phyloP scores from a whole-genome alignment of 78 protist genomes.

The Diacronema lutheri region DNA sequence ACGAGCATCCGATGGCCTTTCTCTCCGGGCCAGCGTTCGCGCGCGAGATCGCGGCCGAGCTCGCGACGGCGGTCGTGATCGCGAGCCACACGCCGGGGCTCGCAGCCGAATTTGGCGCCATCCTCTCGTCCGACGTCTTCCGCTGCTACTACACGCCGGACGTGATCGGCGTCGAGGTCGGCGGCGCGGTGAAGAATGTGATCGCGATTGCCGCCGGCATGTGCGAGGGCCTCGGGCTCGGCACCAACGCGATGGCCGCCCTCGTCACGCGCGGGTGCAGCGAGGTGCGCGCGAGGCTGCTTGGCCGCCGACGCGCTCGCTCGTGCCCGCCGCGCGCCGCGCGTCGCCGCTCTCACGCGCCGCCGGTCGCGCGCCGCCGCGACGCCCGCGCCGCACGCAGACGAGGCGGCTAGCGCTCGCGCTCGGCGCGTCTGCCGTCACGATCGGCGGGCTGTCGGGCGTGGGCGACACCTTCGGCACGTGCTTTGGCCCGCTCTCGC shows the following conservation, averaged over 20 bases:
- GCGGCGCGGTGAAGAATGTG: conserved; percentile 68
- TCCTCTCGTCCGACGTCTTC: conserved; percentile 16
- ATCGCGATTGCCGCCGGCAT: conserved; percentile 67
- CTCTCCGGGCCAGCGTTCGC: conserved; percentile 64
- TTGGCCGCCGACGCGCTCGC: neutral
- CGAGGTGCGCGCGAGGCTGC: conserved; percentile 38
- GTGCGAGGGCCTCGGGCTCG: conserved; percentile 61
- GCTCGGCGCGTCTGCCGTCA: neutral
- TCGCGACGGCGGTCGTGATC: conserved; percentile 45
- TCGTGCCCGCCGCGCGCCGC: too few species aligned
- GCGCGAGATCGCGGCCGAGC: conserved; percentile 28
- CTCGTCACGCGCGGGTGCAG: conserved; percentile 57
- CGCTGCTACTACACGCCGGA: conserved; percentile 25
- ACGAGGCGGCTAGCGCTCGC: too few species aligned
- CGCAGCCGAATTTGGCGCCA: conserved; percentile 19
- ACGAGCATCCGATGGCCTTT: conserved; percentile 3
- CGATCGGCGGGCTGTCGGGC: conserved; percentile 43
- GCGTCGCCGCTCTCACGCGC: too few species aligned
- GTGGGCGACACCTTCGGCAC: conserved; percentile 64
- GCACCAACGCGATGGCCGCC: conserved; percentile 57
- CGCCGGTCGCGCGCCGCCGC: too few species aligned
- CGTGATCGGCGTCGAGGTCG: conserved; percentile 63
- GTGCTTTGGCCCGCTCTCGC: conserved; percentile 46
- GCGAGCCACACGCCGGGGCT: conserved; percentile 25
- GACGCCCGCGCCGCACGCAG: too few species aligned